Evolutionary conservation across 2,329 filamentous ascomycete genomes (phyloP).

Genomic region (Xylaria sp.): DNA sequence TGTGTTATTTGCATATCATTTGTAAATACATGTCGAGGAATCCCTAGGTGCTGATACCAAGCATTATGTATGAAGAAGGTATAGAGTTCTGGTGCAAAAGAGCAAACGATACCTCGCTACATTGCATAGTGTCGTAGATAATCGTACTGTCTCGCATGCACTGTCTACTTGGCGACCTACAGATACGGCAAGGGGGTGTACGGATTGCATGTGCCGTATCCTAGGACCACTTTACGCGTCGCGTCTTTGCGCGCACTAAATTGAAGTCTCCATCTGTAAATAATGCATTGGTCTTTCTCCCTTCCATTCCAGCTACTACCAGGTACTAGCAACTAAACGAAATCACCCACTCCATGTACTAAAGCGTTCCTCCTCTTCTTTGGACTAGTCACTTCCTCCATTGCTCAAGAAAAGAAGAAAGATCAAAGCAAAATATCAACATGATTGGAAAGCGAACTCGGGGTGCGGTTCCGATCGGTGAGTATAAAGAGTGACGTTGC

Average conservation of each 20-base stretch:
- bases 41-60: too few species aligned
- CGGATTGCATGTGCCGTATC: background rate
- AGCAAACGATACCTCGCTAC: background rate
- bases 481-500: slow-evolving; percentile 19
- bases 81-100: background rate
- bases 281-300: slow-evolving; percentile 4
- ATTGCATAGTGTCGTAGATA: background rate
- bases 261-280: slow-evolving; percentile 5
- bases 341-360: slow-evolving; percentile 1
- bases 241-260: slow-evolving; percentile 24
- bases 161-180: background rate
- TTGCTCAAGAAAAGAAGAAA: background rate
- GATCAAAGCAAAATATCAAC: slow-evolving; percentile 26
- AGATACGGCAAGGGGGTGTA: background rate
- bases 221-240: slow-evolving; percentile 28
- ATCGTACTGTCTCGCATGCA: background rate
- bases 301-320: slow-evolving; percentile 5
- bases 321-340: slow-evolving; percentile 1
- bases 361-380: background rate
- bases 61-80: too few species aligned
- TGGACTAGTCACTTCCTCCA: background rate
- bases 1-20: background rate
- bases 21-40: background rate
- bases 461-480: slow-evolving; percentile 35
- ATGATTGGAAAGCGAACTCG: slow-evolving; percentile 45